Percentiles rank a stretch among this genome's conserved stretches.
Conservation (phyloP, 1,139 yeast genomes). For the Geotrichum candidum region DNA sequence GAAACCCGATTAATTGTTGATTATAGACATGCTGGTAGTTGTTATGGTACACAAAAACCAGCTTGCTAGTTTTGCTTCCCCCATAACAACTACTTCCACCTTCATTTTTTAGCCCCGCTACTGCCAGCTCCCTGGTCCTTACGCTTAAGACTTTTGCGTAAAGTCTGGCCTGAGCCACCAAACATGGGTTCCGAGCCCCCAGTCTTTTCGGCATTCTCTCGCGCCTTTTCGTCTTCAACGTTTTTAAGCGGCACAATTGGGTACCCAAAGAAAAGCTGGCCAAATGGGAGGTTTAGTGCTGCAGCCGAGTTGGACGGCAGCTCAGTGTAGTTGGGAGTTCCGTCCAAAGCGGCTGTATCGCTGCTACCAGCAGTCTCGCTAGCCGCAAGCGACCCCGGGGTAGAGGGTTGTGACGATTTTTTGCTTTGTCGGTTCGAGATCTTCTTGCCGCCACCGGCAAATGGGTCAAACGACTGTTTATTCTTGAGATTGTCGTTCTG, state of each 20-base stretch:
- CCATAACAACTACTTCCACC: background rate
- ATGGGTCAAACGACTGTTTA: constrained; percentile 31
- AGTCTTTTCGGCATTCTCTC: constrained; percentile 30
- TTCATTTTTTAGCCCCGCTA: background rate
- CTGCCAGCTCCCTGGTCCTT: constrained; percentile 43
- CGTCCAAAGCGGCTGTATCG: background rate
- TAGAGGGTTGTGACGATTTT: constrained; percentile 31
- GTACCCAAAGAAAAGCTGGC: constrained; percentile 89
- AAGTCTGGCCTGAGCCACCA: constrained; percentile 21
- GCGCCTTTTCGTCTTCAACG: constrained; percentile 39
- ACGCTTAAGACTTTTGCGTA: constrained; percentile 63
- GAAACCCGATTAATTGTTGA: too few relatives aligned
- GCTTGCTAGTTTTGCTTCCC: background rate
- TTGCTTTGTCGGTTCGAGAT: constrained; percentile 47
- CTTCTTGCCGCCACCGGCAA: constrained; percentile 64
- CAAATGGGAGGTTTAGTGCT: constrained; percentile 68
- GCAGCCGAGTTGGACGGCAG: constrained; percentile 55
- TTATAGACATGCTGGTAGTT: background rate
- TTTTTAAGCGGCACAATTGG: constrained; percentile 71
- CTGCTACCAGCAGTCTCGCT: background rate
- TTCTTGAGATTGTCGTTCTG: constrained; percentile 16
- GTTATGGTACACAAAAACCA: background rate
- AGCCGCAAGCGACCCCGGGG: background rate
- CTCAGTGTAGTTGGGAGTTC: constrained; percentile 22
- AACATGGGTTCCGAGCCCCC: constrained; percentile 14